Base-by-base conservation (phyloP, 768 basidiomycete species). In the Pulveroboletus sp. region DNA sequence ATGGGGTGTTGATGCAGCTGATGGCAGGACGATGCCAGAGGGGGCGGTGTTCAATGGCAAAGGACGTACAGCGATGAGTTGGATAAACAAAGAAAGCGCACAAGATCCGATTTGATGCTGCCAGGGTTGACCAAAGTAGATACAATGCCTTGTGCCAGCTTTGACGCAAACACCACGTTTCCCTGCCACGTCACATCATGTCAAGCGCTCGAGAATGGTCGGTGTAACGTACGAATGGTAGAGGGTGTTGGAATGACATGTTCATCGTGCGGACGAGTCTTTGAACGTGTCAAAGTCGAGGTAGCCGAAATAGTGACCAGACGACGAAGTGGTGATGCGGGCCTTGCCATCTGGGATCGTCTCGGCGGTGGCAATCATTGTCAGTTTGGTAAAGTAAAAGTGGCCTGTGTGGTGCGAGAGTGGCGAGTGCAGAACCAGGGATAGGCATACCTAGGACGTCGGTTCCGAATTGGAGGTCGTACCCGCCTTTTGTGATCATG, bases 381-480 rank as follows among this genome's bases (percentile, higher is more conserved):
- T 67, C 5, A 76, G 68, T 39, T 70, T 67, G 3, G 82, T 85
- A 49, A 87, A 72, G 56, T 79, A 74, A 58, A 75, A 82, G 58
- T 81, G 85, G 3, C 85, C 82, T 80, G 50, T 2, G 21, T 3
- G 34, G 23, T 27, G 16, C 23, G 16, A 8, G 14, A 14, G 6
- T 17, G 10, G 20, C 32, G 32, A 12, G 42, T 3, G 12, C 5
- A 21, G 27, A 21, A n/a, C n/a, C 14, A 10, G 8, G n/a, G n/a
- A n/a, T n/a, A n/a, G n/a, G 36, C 36, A 9, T 6, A 45, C 79
- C 79, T 8, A 81, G 52, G 23, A 78, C 76, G 52, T 82, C 82
- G 2, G 75, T 77, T 12, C 77, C 81, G 45, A 80, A 84, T 45
- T 77, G 75, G n/a, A 78, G 57, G 55, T 82, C 81, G 47, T 77